Base-by-base conservation (phyloP, 495 filamentous ascomycete genomes). In the Mycothermus thermophilus region DNA sequence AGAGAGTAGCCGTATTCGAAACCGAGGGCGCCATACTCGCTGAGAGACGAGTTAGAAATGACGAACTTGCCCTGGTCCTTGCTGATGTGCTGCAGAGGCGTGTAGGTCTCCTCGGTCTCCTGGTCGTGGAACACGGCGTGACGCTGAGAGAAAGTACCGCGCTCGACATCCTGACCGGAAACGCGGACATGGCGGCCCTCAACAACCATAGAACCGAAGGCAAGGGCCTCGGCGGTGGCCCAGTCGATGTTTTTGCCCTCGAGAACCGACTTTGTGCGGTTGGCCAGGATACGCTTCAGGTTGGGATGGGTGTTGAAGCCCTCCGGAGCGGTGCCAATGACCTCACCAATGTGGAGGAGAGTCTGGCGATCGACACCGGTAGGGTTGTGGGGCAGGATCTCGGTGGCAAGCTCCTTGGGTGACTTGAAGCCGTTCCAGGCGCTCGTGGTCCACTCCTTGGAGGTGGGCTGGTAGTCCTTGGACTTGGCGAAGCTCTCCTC, bases 381-480 rank as follows among this genome's bases (percentile, higher is more conserved):
- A 3, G 84, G 77, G 38, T 83, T 74, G 65, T 97, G 90, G 33
- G 92, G 86, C 34, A 97, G 67, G 34, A 96, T 78, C 66, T 97
- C 90, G 12, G 79, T 86, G 26, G 88, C 88, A 34, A 97, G 63
- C 63, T 97, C 90, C 65, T 95, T 97, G 49, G 90, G 90, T 20
- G 85, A 90, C 69, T 95, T 96, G 75, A 97, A 97, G 23, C 71
- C 87, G 62, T 97, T 93, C 90, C 90, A 97, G 37, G 90, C 92
- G 32, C 85, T 93, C 5, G 90, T 93, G 43, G 93, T 75, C 90
- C 90, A 97, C 60, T 97, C 90, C 62, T 93, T 93, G 38, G 88
- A 76, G 26, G 80, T 88, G 14, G 90, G 85, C 62, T 93, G 81
- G 58, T 97, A 97, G 52, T 97, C 88, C 63, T 85, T 95, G 62